phyloP scores from a whole-genome alignment of 2,329 filamentous ascomycete species.

The Cercospora sp. region DNA sequence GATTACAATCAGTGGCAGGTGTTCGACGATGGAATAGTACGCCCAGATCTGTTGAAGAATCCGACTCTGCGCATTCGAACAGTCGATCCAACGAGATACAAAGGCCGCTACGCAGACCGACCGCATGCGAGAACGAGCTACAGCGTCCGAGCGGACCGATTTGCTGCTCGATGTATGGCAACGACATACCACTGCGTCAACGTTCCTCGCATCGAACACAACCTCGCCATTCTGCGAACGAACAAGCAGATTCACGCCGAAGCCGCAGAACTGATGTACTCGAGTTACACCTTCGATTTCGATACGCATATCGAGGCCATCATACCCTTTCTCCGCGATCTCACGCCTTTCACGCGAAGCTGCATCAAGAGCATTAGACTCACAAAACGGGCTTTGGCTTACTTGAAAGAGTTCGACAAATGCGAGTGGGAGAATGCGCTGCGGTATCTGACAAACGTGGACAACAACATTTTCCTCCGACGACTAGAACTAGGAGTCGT shows the following conservation, averaged over 20 bases:
- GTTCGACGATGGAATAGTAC: conserved; percentile 17
- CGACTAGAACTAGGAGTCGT: conserved; percentile 54
- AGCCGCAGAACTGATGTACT: conserved; percentile 59
- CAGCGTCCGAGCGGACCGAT: conserved; percentile 45
- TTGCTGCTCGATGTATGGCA: conserved; percentile 46
- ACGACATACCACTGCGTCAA: conserved; percentile 58
- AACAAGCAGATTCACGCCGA: conserved; percentile 55
- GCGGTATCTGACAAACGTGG: conserved; percentile 45
- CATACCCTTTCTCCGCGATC: conserved; percentile 60
- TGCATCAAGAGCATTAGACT: conserved; percentile 55
- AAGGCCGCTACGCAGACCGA: conserved; percentile 23
- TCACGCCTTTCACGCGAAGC: conserved; percentile 52
- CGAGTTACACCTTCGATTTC: conserved; percentile 60
- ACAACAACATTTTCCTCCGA: conserved; percentile 41
- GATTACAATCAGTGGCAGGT: conserved; percentile 41
- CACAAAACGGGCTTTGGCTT: conserved; percentile 57
- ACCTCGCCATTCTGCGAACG: conserved; percentile 34
- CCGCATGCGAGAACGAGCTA: conserved; percentile 43
- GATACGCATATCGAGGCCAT: conserved; percentile 61
- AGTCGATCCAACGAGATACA: conserved; percentile 43
- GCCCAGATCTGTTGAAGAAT: conserved; percentile 20
- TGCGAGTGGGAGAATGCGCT: conserved; percentile 59
- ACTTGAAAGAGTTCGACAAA: conserved; percentile 57
- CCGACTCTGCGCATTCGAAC: conserved; percentile 48
- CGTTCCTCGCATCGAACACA: conserved; percentile 41